Evolutionary conservation across 495 filamentous ascomycete species (phyloP).

Genomic region (Penicillium verhagenii): DNA sequence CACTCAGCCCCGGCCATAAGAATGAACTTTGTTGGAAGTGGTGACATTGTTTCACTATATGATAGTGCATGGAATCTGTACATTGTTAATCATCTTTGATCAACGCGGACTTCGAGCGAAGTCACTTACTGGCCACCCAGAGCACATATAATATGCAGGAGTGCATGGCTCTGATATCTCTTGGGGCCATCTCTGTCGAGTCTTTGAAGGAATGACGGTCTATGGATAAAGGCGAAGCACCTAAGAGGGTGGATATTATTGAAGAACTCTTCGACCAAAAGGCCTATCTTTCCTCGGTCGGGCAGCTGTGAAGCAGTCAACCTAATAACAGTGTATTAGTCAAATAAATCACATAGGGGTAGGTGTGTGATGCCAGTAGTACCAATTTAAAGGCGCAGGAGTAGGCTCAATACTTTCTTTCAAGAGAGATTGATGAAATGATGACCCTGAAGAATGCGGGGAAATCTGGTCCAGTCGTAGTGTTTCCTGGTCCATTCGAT

Average conservation of each 20-base stretch:
- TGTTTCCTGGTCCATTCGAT: background rate
- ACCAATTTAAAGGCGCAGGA: slow-evolving; percentile 10
- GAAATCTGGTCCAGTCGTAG: background rate
- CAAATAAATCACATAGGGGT: background rate
- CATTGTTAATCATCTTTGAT: background rate
- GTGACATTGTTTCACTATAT: slow-evolving; percentile 18
- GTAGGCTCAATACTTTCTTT: background rate
- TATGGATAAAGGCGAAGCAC: slow-evolving; percentile 38
- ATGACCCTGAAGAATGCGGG: slow-evolving; percentile 1
- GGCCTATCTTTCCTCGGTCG: slow-evolving; percentile 15
- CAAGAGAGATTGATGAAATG: background rate
- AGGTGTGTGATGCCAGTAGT: background rate
- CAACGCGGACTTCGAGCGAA: background rate
- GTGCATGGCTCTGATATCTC: slow-evolving; percentile 16
- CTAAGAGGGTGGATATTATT: slow-evolving; percentile 37
- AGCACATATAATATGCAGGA: slow-evolving; percentile 36
- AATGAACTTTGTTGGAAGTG: slow-evolving; percentile 13
- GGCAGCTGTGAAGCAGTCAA: slow-evolving; percentile 21
- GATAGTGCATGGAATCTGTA: slow-evolving; percentile 27
- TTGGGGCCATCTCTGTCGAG: slow-evolving; percentile 24
- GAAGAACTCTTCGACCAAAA: slow-evolving; percentile 36
- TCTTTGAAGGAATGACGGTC: slow-evolving; percentile 31
- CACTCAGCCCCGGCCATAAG: slow-evolving; percentile 28
- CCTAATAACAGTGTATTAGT: slow-evolving; percentile 11
- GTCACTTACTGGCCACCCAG: slow-evolving; percentile 36